A percentile compares a stretch with the other conserved stretches of the same genome.
Evolutionary conservation across 805 yeast species (phyloP).

Genomic region (Ogataea saltuana): DNA sequence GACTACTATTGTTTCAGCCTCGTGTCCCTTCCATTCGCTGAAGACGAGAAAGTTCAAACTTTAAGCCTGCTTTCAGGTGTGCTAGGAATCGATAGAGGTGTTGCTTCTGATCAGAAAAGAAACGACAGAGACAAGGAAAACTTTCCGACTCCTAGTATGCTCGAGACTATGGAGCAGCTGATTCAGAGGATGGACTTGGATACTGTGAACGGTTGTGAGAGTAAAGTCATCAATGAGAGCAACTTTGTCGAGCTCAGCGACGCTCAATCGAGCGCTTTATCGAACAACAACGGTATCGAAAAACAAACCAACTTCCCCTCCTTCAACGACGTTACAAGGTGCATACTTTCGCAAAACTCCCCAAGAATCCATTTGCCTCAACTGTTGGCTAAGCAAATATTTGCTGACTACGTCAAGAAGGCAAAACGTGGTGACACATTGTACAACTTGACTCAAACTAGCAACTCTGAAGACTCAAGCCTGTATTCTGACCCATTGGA

Average conservation of each 20-base stretch:
- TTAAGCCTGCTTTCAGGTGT: conserved; percentile 44
- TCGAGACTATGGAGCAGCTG: conserved; percentile 43
- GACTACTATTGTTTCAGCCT: conserved; percentile 46
- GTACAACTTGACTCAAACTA: conserved; percentile 13
- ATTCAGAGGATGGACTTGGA: conserved; percentile 48
- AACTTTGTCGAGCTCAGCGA: conserved; percentile 25
- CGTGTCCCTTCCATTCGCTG: conserved; percentile 66
- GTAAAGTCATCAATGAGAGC: conserved; percentile 18
- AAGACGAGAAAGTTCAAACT: conserved; percentile 65
- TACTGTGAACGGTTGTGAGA: conserved; percentile 20
- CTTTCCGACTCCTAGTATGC: conserved; percentile 41
- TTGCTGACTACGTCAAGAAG: conserved; percentile 7
- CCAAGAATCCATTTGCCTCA: conserved; percentile 23
- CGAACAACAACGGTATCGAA: conserved; percentile 19
- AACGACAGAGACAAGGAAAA: conserved; percentile 28
- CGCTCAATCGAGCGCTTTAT: conserved; percentile 20
- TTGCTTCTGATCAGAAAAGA: conserved; percentile 11
- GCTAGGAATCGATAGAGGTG: conserved; percentile 25
- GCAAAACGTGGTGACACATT: conserved; percentile 13
- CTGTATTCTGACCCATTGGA: conserved; percentile 4
- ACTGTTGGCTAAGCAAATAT: conserved; percentile 10
- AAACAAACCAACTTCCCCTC: conserved; percentile 3
- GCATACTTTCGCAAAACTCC: conserved; percentile 23
- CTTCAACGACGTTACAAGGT: conserved; percentile 18
- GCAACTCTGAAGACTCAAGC: background rate